Conservation (phyloP, 2,329 filamentous ascomycete genomes). For the Ceratocystis eucalypticola region DNA sequence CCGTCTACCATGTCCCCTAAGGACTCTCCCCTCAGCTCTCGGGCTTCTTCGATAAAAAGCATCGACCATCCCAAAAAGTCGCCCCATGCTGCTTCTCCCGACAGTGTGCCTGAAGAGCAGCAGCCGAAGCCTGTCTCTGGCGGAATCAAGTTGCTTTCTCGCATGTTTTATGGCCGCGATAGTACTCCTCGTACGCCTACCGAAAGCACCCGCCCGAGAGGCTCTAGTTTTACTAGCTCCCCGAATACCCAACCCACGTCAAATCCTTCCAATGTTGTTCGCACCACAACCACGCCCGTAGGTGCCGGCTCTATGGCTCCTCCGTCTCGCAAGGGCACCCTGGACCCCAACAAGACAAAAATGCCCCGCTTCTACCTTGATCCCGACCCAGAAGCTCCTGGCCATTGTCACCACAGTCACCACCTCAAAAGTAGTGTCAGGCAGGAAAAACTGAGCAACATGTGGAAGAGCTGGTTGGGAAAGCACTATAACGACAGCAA, state of each 20-base stretch:
- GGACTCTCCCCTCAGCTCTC: conserved; percentile 17
- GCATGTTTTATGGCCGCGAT: conserved; percentile 18
- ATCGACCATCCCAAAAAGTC: conserved; percentile 17
- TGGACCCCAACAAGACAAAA: conserved; percentile 7
- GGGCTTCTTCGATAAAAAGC: conserved; percentile 19
- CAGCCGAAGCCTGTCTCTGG: conserved; percentile 15
- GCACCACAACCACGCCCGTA: conserved; percentile 15
- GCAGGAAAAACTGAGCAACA: conserved; percentile 87
- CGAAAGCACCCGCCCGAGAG: conserved; percentile 18
- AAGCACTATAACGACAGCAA: conserved; percentile 61
- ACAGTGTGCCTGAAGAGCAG: conserved; percentile 11
- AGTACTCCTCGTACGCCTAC: conserved; percentile 6
- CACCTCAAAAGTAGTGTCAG: conserved; percentile 77
- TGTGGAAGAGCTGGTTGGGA: conserved; percentile 76
- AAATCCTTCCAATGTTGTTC: conserved; percentile 8
- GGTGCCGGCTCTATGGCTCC: background rate
- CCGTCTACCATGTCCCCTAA: conserved; percentile 17
- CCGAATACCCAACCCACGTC: background rate
- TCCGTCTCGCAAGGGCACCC: conserved; percentile 13
- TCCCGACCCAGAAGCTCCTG: conserved; percentile 41
- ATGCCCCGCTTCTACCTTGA: conserved; percentile 18
- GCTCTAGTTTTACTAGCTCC: conserved; percentile 18
- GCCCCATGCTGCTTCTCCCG: conserved; percentile 6
- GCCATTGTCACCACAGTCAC: conserved; percentile 84
- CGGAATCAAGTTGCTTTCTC: conserved; percentile 17